Conservation (phyloP, 2,329 filamentous ascomycete genomes). For the Neobulgaria alba region DNA sequence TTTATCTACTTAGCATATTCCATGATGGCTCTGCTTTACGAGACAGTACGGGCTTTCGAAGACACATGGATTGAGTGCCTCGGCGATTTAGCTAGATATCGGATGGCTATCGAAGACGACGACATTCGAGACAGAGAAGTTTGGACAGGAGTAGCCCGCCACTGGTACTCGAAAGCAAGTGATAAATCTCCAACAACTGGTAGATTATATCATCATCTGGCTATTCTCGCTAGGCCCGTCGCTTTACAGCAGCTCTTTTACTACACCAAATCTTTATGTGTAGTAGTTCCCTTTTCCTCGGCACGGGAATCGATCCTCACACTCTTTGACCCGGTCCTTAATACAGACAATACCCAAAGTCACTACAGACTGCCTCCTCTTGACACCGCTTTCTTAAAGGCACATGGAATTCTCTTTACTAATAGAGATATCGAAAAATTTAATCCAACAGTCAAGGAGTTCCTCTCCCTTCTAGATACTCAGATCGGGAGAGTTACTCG, state of each 20-base stretch:
- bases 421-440: conserved; percentile 40
- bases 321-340: conserved; percentile 53
- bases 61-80: conserved; percentile 86
- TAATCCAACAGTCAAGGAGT: conserved; percentile 36
- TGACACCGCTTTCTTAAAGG: conserved; percentile 53
- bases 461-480: conserved; percentile 44
- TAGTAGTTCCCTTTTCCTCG: conserved; percentile 46
- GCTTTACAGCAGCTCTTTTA: conserved; percentile 63
- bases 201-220: conserved; percentile 79
- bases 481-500: conserved; percentile 46
- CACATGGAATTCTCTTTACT: conserved; percentile 57
- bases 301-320: conserved; percentile 63
- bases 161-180: conserved; percentile 63
- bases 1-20: conserved; percentile 87
- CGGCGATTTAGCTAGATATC: conserved; percentile 74
- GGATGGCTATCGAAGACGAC: conserved; percentile 85
- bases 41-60: conserved; percentile 74
- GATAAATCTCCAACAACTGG: conserved; percentile 69
- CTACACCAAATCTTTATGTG: conserved; percentile 63
- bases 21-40: conserved; percentile 80
- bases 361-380: conserved; percentile 34
- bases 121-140: conserved; percentile 63
- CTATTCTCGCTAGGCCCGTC: conserved; percentile 65
- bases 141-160: conserved; percentile 71
- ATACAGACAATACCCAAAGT: conserved; percentile 28